Evolutionary conservation across 805 yeast species (phyloP).

Genomic region (Schwanniomyces yamadae): DNA sequence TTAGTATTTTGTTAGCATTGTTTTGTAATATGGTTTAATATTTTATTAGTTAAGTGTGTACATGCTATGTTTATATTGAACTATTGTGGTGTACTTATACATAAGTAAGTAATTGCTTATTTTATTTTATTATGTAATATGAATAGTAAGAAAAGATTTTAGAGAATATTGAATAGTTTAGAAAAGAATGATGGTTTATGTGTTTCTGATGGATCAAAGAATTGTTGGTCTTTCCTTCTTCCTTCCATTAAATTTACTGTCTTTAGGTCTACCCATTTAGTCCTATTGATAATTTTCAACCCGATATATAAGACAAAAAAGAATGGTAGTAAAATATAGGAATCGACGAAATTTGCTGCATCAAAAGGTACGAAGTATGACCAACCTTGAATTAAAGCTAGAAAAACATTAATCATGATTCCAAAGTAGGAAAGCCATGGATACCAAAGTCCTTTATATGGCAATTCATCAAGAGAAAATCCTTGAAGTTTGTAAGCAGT

Average conservation of each 20-base stretch:
- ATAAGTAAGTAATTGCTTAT: too few species aligned
- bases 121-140: too few species aligned
- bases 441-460: constrained; percentile 40
- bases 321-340: constrained; percentile 61
- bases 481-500: constrained; percentile 39
- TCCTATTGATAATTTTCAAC: constrained; percentile 39
- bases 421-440: constrained; percentile 54
- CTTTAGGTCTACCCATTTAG: constrained; percentile 39
- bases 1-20: too few species aligned
- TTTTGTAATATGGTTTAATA: too few species aligned
- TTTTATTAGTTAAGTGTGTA: too few species aligned
- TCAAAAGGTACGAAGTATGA: constrained; percentile 57
- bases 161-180: too few species aligned
- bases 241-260: constrained; percentile 55
- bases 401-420: constrained; percentile 47
- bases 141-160: too few species aligned
- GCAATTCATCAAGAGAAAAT: constrained; percentile 30
- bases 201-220: too few species aligned
- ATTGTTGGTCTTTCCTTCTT: constrained; percentile 46
- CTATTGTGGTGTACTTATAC: too few species aligned
- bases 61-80: too few species aligned
- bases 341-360: constrained; percentile 48
- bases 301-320: constrained; percentile 42
- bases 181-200: too few species aligned
- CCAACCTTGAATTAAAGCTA: constrained; percentile 69